phyloP scores from a whole-genome alignment of 257 asterid genomes.

The Euphrasia confusa region DNA sequence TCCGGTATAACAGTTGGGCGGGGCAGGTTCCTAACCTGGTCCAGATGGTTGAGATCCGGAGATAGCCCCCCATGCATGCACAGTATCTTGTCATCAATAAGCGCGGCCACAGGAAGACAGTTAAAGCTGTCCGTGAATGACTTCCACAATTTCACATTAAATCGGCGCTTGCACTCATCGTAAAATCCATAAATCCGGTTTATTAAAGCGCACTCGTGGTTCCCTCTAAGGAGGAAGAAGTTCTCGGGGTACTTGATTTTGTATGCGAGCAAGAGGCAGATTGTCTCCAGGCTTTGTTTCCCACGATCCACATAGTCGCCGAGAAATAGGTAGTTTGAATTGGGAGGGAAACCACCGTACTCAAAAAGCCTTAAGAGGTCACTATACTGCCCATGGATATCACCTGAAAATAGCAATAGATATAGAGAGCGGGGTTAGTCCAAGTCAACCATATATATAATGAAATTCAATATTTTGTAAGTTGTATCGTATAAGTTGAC shows the following conservation, averaged over 20 bases:
- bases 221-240: conserved; percentile 57
- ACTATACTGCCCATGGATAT: conserved; percentile 59
- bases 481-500: not conserved
- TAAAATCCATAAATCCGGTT: conserved; percentile 57
- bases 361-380: conserved; percentile 62
- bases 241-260: conserved; percentile 55
- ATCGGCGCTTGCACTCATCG: conserved; percentile 56
- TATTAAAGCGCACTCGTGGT: conserved; percentile 58
- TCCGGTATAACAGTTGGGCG: conserved; percentile 59
- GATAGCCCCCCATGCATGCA: conserved; percentile 70
- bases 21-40: conserved; percentile 48
- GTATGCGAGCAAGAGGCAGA: conserved; percentile 56
- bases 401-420: conserved; percentile 35
- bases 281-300: conserved; percentile 53
- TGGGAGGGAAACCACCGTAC: conserved; percentile 54
- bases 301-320: conserved; percentile 65
- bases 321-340: conserved; percentile 52
- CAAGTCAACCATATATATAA: not conserved
- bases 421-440: not conserved
- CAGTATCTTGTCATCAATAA: conserved; percentile 50
- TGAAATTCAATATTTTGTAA: not conserved
- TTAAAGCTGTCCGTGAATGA: conserved; percentile 54
- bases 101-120: conserved; percentile 64
- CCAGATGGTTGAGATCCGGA: conserved; percentile 47
- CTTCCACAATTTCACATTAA: conserved; percentile 58